Evolutionary conservation across 257 asterid species (phyloP).

Genomic region (Gardenia jasminoides): DNA sequence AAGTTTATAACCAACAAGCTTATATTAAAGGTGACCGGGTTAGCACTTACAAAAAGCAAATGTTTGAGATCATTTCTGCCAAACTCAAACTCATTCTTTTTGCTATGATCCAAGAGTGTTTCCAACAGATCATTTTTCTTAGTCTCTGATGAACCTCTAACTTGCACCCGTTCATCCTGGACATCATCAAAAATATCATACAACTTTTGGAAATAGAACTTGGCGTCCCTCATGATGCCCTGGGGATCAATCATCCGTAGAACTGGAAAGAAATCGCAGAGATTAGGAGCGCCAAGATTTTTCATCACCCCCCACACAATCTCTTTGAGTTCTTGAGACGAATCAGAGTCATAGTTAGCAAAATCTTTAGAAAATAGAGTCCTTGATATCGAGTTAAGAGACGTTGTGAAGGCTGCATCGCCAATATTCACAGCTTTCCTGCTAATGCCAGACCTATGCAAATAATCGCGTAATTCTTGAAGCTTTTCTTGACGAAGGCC

Average conservation of each 20-base stretch:
- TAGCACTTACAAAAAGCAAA: background rate
- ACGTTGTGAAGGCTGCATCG: background rate
- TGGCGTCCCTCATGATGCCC: background rate
- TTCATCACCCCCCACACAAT: background rate
- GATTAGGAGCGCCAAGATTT: background rate
- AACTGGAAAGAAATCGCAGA: slow-evolving; percentile 2
- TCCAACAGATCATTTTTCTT: slow-evolving; percentile 8
- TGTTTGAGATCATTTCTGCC: background rate
- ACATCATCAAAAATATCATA: background rate
- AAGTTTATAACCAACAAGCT: too few species aligned
- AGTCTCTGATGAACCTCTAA: background rate
- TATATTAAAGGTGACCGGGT: too few species aligned
- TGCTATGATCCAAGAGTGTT: background rate
- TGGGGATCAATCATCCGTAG: slow-evolving; percentile 7
- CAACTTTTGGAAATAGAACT: background rate
- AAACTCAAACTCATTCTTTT: background rate
- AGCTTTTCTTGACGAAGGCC: slow-evolving; percentile 1
- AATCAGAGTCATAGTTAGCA: background rate
- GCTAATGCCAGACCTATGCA: background rate
- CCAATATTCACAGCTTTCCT: background rate
- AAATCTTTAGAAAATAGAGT: slow-evolving; percentile 10
- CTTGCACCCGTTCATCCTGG: background rate
- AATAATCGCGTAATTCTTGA: background rate
- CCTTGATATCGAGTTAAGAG: background rate
- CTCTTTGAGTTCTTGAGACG: slow-evolving; percentile 3